Evolutionary conservation across 148 eudicot genomes (phyloP).

Genomic region (Amaranthus palmeri): DNA sequence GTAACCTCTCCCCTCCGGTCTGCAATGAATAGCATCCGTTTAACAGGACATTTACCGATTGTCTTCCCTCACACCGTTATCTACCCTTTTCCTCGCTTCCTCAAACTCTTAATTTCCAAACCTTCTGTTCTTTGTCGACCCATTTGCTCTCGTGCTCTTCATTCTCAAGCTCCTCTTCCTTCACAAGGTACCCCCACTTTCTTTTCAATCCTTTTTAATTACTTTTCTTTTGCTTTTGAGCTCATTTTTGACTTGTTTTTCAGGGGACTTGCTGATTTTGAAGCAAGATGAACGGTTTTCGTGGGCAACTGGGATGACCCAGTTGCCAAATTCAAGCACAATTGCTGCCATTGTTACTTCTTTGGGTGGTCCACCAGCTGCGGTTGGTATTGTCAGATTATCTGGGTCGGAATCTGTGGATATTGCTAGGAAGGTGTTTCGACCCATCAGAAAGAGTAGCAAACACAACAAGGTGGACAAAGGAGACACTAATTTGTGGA

Average conservation of each 20-base stretch:
- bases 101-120: constrained; percentile 14
- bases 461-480: constrained; percentile 26
- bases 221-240: background rate
- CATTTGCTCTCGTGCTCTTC: constrained; percentile 21
- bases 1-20: constrained; percentile 31
- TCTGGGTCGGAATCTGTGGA: constrained; percentile 83
- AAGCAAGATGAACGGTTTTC: constrained; percentile 64
- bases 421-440: constrained; percentile 53
- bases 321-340: constrained; percentile 36
- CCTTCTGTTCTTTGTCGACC: constrained; percentile 28
- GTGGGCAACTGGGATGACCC: constrained; percentile 29
- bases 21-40: constrained; percentile 24
- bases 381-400: constrained; percentile 91
- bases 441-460: constrained; percentile 25
- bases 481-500: constrained; percentile 36
- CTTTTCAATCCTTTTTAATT: background rate
- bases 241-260: background rate
- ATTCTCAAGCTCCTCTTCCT: constrained; percentile 23
- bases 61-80: constrained; percentile 19
- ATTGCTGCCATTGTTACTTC: constrained; percentile 98
- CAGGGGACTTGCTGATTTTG: constrained; percentile 43
- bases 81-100: constrained; percentile 24
- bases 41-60: constrained; percentile 5
- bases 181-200: constrained; percentile 23
- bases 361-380: constrained; percentile 77